Conservation (phyloP, 2,329 filamentous ascomycete species). For the Drechslera avenae region DNA sequence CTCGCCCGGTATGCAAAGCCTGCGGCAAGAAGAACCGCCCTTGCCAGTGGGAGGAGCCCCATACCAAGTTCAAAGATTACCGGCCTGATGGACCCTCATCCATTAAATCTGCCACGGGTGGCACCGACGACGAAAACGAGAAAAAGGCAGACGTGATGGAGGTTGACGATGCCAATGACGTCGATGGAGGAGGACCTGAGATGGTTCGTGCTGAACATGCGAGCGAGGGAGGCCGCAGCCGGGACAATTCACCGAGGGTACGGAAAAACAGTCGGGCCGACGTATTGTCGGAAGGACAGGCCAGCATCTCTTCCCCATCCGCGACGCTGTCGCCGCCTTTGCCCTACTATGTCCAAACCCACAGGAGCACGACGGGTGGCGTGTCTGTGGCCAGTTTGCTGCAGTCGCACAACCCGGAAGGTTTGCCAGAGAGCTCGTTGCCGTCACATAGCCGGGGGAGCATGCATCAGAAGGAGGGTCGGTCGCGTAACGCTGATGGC, state of each 20-base stretch:
- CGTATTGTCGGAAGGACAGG: conserved; percentile 8
- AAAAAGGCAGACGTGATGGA: conserved; percentile 19
- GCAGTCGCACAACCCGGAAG: conserved; percentile 8
- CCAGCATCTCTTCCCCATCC: conserved; percentile 18
- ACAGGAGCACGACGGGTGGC: conserved; percentile 7
- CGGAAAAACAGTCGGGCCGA: conserved; percentile 20
- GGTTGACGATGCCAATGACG: conserved; percentile 17
- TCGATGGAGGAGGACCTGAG: not conserved
- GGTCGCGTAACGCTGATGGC: not conserved
- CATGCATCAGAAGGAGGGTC: conserved; percentile 1
- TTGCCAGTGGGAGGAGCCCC: conserved; percentile 38
- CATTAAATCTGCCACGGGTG: conserved; percentile 13
- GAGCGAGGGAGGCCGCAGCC: conserved; percentile 18
- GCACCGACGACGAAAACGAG: conserved; percentile 17
- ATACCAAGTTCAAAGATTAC: conserved; percentile 36
- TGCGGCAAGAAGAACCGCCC: conserved; percentile 40
- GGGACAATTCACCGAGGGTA: conserved; percentile 24
- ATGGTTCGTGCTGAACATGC: not conserved
- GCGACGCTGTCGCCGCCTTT: conserved; percentile 22
- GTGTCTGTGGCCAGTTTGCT: conserved; percentile 21
- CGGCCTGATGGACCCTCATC: conserved; percentile 26
- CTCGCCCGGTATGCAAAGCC: conserved; percentile 35
- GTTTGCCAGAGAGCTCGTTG: conserved; percentile 4
- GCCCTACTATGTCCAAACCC: conserved; percentile 9
- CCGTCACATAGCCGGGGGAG: conserved; percentile 1